Percentiles rank a stretch among this genome's conserved stretches.
Evolutionary conservation across 306 rosid species (phyloP).

Genomic region (Dryas alaskensis): DNA sequence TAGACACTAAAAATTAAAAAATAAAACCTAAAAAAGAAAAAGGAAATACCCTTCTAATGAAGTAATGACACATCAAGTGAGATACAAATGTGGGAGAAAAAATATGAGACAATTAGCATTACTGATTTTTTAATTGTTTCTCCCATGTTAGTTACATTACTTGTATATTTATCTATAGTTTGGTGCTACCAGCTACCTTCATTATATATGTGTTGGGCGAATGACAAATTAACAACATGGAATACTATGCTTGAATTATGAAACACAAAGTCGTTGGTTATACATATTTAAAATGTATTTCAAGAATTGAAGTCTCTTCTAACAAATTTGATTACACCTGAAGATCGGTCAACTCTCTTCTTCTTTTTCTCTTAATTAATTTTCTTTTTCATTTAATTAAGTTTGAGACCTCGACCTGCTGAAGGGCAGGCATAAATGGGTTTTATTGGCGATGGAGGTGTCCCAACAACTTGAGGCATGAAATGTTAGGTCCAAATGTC

Average conservation of each 20-base stretch:
- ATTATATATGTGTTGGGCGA: neutral
- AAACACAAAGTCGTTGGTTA: slow-evolving; percentile 15
- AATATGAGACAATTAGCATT: no score
- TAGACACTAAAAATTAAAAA: no score
- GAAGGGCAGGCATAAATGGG: neutral
- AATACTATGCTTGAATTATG: slow-evolving; percentile 8
- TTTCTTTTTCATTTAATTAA: neutral
- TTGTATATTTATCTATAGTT: neutral
- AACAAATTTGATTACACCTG: slow-evolving; percentile 9
- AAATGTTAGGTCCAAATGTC: neutral
- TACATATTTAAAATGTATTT: neutral
- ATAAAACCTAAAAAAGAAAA: no score
- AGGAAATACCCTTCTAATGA: no score
- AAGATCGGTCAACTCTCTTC: slow-evolving; percentile 1
- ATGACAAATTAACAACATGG: slow-evolving; percentile 6
- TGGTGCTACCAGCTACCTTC: slow-evolving; percentile 16
- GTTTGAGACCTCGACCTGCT: neutral
- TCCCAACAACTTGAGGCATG: neutral
- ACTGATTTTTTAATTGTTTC: no score
- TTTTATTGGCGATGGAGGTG: neutral
- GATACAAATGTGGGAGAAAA: no score
- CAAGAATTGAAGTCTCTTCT: slow-evolving; percentile 15
- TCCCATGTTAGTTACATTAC: neutral
- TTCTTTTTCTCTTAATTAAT: no score
- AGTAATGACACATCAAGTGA: no score